A percentile compares a stretch with the other conserved stretches of the same genome.
These are phyloP conservation scores for Apiospora saccharicola DNA, from an alignment of 2,329 filamentous ascomycete genomes.

Conservation along the genomic window DNA sequence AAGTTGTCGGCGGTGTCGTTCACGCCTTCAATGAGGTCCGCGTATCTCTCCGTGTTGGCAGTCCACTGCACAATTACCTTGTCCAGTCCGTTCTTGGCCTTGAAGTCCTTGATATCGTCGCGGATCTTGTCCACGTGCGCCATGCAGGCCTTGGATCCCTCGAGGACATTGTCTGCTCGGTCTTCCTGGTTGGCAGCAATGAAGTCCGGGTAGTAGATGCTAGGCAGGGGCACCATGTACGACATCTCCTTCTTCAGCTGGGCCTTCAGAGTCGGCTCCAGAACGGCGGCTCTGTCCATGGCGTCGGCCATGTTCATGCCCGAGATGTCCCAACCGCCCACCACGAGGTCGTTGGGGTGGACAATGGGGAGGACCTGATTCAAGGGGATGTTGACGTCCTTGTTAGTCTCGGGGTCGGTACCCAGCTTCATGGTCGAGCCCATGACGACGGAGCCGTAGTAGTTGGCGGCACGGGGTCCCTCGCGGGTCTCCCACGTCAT, in stretches of 20 bases:
- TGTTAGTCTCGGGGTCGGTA: slow-evolving; percentile 79
- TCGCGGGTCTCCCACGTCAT: slow-evolving; percentile 95
- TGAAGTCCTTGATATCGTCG: slow-evolving; percentile 93
- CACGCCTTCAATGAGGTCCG: slow-evolving; percentile 84
- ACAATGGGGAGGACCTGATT: slow-evolving; percentile 94
- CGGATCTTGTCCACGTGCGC: slow-evolving; percentile 94
- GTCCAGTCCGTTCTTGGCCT: slow-evolving; percentile 82
- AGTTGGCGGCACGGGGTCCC: slow-evolving; percentile 85
- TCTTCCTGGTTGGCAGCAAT: slow-evolving; percentile 98
- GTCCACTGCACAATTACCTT: slow-evolving; percentile 99
- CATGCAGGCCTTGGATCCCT: slow-evolving; percentile 82
- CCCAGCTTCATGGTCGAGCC: slow-evolving; percentile 96
- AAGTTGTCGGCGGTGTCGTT: slow-evolving; percentile 98
- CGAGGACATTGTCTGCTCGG: slow-evolving; percentile 88
- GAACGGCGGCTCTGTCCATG: slow-evolving; percentile 94
- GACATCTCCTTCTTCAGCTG: slow-evolving; percentile 94
- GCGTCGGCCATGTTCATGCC: slow-evolving; percentile 85
- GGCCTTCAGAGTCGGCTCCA: slow-evolving; percentile 92
- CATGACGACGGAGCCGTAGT: slow-evolving; percentile 98
- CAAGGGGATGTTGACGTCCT: slow-evolving; percentile 97
- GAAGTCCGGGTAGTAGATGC: slow-evolving; percentile 99
- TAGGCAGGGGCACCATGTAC: slow-evolving; percentile 85
- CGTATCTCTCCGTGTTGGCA: slow-evolving; percentile 97
- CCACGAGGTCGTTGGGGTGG: slow-evolving; percentile 92
- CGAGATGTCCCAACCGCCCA: slow-evolving; percentile 97